Conservation (phyloP, 2,329 filamentous ascomycete genomes). For the Fusarium sp. region DNA sequence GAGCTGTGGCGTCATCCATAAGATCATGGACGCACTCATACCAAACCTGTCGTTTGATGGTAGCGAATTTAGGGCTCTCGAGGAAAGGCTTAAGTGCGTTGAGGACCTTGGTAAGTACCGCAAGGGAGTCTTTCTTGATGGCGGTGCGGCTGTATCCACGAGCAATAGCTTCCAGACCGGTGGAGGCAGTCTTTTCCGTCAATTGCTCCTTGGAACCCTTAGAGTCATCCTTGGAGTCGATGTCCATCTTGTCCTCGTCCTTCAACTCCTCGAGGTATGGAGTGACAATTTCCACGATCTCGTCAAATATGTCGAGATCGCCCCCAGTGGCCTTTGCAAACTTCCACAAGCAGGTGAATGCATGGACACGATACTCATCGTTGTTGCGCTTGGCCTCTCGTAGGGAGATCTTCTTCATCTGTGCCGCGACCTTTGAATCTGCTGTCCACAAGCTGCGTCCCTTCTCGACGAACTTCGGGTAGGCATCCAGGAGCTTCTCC, state of each 20-base stretch:
- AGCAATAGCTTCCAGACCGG: constrained; percentile 66
- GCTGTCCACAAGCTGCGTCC: constrained; percentile 70
- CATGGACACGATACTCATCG: constrained; percentile 83
- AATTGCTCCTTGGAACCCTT: constrained; percentile 56
- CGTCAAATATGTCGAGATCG: constrained; percentile 79
- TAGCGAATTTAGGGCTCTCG: constrained; percentile 55
- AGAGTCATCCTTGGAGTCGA: constrained; percentile 64
- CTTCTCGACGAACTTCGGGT: constrained; percentile 82
- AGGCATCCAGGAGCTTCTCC: constrained; percentile 84
- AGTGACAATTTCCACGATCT: constrained; percentile 75
- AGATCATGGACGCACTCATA: constrained; percentile 66
- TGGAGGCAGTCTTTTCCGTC: constrained; percentile 61
- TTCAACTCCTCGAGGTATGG: constrained; percentile 72
- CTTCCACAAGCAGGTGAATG: constrained; percentile 79
- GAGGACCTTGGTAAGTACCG: constrained; percentile 60
- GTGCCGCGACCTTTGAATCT: constrained; percentile 68
- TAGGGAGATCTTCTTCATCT: constrained; percentile 84
- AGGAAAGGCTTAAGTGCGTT: constrained; percentile 60
- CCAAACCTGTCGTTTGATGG: constrained; percentile 66
- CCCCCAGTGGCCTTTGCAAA: constrained; percentile 75
- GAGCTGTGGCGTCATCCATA: constrained; percentile 59
- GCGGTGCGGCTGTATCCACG: constrained; percentile 63
- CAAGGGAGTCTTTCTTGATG: constrained; percentile 56
- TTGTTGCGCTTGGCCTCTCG: constrained; percentile 95
- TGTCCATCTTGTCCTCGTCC: constrained; percentile 78